Conservation (phyloP, 1,284 basidiomycete species). For the Boletellus deceptivus region DNA sequence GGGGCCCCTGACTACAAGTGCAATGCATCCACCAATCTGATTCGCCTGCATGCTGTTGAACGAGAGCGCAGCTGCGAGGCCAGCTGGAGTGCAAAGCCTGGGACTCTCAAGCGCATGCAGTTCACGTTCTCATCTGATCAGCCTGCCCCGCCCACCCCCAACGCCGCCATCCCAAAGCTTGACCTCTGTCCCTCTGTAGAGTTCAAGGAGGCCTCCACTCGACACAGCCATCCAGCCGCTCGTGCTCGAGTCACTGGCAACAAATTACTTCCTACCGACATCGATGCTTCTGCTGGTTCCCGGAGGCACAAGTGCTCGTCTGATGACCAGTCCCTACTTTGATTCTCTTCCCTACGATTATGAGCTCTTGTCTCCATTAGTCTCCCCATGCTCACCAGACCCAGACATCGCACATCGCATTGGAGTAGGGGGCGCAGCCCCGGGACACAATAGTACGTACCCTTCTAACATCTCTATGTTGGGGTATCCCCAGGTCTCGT, state of each 20-base stretch:
- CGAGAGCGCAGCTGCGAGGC: conserved; percentile 76
- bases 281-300: conserved; percentile 36
- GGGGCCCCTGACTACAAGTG: conserved; percentile 75
- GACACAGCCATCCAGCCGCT: conserved; percentile 39
- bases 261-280: conserved; percentile 20
- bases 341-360: too few relatives aligned
- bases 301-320: conserved; percentile 35
- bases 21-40: conserved; percentile 69
- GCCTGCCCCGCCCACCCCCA: conserved; percentile 46
- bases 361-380: too few relatives aligned
- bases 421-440: too few relatives aligned
- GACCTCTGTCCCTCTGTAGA: conserved; percentile 64
- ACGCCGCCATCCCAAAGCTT: conserved; percentile 52
- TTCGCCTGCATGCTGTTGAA: conserved; percentile 73
- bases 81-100: conserved; percentile 57
- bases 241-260: conserved; percentile 34
- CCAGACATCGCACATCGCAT: too few relatives aligned
- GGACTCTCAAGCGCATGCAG: conserved; percentile 78
- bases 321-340: conserved; percentile 34
- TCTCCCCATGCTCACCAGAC: too few relatives aligned
- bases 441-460: too few relatives aligned
- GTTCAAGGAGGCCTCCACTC: conserved; percentile 51
- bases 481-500: too few relatives aligned
- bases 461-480: too few relatives aligned
- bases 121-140: conserved; percentile 81